Percentiles rank a stretch among this genome's conserved stretches.
Evolutionary conservation across 1,284 basidiomycete species (phyloP).

Genomic region (Rhodotorula sp.): DNA sequence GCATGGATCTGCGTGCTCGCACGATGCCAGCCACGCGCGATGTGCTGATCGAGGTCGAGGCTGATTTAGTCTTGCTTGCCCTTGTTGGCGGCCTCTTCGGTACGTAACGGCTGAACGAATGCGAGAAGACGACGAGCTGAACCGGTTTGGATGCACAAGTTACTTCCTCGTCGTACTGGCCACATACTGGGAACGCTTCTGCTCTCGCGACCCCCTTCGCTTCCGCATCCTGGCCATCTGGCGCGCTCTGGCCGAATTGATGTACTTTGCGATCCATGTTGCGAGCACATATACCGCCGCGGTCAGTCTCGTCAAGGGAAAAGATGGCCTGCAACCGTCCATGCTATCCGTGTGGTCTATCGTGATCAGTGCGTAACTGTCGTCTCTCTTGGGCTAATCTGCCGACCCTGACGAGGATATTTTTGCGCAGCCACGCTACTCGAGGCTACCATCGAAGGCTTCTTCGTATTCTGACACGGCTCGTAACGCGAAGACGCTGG

Average conservation of each 20-base stretch:
- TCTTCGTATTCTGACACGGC: conserved; percentile 16
- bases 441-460: conserved; percentile 18
- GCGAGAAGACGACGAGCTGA: neutral
- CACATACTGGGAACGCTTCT: conserved; percentile 10
- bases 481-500: conserved; percentile 11
- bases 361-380: neutral
- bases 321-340: neutral
- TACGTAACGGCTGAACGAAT: too few relatives aligned
- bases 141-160: neutral
- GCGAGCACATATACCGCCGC: neutral
- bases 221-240: conserved; percentile 18
- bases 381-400: too few relatives aligned
- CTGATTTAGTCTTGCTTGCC: too few relatives aligned
- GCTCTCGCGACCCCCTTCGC: conserved; percentile 2
- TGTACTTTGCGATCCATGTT: conserved; percentile 6
- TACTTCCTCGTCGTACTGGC: conserved; percentile 12
- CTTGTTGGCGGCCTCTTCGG: too few relatives aligned
- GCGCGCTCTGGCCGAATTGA: neutral
- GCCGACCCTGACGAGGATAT: too few relatives aligned
- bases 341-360: neutral
- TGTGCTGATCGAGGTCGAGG: too few relatives aligned
- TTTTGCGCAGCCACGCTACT: neutral
- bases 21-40: too few relatives aligned
- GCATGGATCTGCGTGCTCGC: too few relatives aligned
- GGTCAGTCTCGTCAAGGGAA: neutral